These are phyloP conservation scores for Binderoboletus segoi DNA, from an alignment of 1,284 basidiomycete genomes.

Conservation along the genomic window DNA sequence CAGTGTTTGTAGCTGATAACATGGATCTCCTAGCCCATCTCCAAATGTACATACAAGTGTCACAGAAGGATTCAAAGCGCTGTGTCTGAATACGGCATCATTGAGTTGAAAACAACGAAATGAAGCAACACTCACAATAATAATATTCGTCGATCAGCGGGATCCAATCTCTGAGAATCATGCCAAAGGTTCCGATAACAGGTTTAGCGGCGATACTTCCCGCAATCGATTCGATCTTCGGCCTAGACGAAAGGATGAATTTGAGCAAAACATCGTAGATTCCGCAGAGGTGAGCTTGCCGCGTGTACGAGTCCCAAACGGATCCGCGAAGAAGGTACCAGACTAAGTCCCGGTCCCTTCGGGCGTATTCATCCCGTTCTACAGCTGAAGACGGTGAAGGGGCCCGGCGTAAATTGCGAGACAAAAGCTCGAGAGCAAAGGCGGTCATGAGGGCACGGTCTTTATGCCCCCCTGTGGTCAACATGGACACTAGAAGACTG, in stretches of 20 bases:
- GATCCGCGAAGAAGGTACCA: conserved; percentile 90
- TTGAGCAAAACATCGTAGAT: conserved; percentile 5
- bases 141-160: conserved; percentile 95
- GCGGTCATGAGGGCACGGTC: conserved; percentile 57
- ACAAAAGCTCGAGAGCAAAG: conserved; percentile 64
- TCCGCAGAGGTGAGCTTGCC: conserved; percentile 44
- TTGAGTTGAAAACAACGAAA: neutral
- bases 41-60: conserved; percentile 3
- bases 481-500: conserved; percentile 32
- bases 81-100: conserved; percentile 43
- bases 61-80: conserved; percentile 45
- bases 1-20: conserved; percentile 1
- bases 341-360: conserved; percentile 77
- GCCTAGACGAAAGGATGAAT: conserved; percentile 45
- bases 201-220: conserved; percentile 64
- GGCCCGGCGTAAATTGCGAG: conserved; percentile 65
- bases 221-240: conserved; percentile 72
- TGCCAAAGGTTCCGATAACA: conserved; percentile 74
- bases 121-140: conserved; percentile 70
- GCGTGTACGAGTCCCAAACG: conserved; percentile 86
- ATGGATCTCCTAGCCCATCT: neutral
- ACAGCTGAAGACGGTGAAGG: conserved; percentile 62
- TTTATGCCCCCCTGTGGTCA: conserved; percentile 38
- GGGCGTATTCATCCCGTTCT: conserved; percentile 80
- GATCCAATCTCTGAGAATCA: conserved; percentile 86